These are phyloP conservation scores for Gryganskiella cystojenkinii DNA, from an alignment of 192 early-diverging fungal species.

Conservation along the genomic window DNA sequence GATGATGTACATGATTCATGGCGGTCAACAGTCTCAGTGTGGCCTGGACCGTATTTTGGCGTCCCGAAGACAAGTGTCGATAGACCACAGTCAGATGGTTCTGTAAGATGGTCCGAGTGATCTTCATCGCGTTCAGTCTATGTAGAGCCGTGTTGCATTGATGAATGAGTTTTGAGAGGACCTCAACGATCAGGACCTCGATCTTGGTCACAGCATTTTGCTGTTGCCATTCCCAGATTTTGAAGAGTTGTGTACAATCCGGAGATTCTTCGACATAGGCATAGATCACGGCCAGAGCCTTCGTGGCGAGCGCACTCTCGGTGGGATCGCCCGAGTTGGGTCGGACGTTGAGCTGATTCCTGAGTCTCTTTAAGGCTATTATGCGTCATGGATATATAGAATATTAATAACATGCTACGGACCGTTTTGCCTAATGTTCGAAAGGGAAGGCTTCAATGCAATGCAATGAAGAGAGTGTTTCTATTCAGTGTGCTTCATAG, in stretches of 20 bases:
- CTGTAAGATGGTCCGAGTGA: conserved; percentile 63
- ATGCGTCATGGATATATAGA: too few relatives aligned
- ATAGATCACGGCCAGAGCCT: conserved; percentile 25
- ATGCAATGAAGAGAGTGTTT: neutral
- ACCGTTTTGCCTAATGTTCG: too few relatives aligned
- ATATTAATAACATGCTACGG: too few relatives aligned
- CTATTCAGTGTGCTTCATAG: neutral
- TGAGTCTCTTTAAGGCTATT: conserved; percentile 38
- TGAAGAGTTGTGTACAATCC: conserved; percentile 67
- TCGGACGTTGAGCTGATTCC: conserved; percentile 47
- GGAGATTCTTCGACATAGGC: conserved; percentile 71
- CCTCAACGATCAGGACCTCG: conserved; percentile 69
- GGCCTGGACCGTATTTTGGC: conserved; percentile 67
- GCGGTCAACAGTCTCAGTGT: conserved; percentile 71
- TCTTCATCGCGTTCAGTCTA: conserved; percentile 53
- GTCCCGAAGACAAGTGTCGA: conserved; percentile 68
- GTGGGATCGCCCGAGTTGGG: conserved; percentile 42
- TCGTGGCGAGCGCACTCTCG: conserved; percentile 40
- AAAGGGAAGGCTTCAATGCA: neutral
- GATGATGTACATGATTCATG: conserved; percentile 65
- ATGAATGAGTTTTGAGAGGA: conserved; percentile 68
- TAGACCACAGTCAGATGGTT: conserved; percentile 75
- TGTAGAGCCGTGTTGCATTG: conserved; percentile 51
- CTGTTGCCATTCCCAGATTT: conserved; percentile 75
- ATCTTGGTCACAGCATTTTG: conserved; percentile 64